Evolutionary conservation across 257 asterid species (phyloP).

Genomic region (Solanum okadae): DNA sequence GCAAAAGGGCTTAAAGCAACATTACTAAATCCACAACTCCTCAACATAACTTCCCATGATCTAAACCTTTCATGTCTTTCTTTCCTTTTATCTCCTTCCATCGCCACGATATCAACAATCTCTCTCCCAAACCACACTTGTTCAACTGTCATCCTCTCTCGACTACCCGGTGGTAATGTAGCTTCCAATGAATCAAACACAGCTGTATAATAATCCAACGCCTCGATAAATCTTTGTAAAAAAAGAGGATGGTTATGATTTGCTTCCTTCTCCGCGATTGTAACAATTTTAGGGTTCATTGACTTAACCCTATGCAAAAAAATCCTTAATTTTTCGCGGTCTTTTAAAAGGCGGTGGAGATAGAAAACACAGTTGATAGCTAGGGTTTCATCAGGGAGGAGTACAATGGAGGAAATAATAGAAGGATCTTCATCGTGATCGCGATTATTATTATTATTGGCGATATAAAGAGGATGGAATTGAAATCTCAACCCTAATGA

Average conservation of each 20-base stretch:
- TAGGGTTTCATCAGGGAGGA: constrained; percentile 64
- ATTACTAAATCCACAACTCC: constrained; percentile 53
- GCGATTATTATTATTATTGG: constrained; percentile 23
- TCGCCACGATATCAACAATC: constrained; percentile 61
- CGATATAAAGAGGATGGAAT: constrained; percentile 56
- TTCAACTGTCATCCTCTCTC: constrained; percentile 71
- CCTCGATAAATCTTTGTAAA: constrained; percentile 68
- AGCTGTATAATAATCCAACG: constrained; percentile 75
- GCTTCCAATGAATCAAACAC: constrained; percentile 89
- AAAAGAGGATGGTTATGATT: constrained; percentile 72
- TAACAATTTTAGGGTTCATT: constrained; percentile 53
- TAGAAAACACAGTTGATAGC: constrained; percentile 83
- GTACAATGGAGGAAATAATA: constrained; percentile 19
- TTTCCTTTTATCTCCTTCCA: constrained; percentile 48
- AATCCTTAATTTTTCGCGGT: constrained; percentile 50
- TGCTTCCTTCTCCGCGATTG: constrained; percentile 81
- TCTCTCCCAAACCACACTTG: constrained; percentile 82
- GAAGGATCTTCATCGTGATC: constrained; percentile 31
- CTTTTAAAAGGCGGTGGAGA: constrained; percentile 53
- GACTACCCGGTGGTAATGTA: constrained; percentile 75
- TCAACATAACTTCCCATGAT: constrained; percentile 69
- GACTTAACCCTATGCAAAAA: constrained; percentile 55
- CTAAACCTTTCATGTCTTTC: constrained; percentile 78
- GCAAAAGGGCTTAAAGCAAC: constrained; percentile 72
- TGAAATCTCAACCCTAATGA: constrained; percentile 73